These are phyloP conservation scores for Leccinellum luteum DNA, from an alignment of 768 basidiomycete genomes.

Conservation along the genomic window DNA sequence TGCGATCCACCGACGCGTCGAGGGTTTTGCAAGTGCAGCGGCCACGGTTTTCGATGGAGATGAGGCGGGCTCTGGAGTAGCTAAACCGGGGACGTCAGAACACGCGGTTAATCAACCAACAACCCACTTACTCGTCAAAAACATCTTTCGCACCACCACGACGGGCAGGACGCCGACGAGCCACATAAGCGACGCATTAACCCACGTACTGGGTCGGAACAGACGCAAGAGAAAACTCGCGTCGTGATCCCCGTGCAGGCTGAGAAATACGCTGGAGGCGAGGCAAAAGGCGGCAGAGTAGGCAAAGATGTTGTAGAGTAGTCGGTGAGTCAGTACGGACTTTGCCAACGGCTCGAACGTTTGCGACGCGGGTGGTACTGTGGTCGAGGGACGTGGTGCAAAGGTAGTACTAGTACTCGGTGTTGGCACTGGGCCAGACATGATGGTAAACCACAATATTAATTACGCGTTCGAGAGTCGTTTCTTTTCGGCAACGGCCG, in stretches of 20 bases:
- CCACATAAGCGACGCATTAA: conserved; percentile 47
- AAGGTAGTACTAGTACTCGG: conserved; percentile 21
- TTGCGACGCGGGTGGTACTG: conserved; percentile 55
- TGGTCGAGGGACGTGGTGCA: conserved; percentile 46
- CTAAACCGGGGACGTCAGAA: conserved; percentile 28
- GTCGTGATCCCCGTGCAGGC: conserved; percentile 16
- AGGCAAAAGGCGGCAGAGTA: conserved; percentile 50
- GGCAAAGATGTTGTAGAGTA: conserved; percentile 52
- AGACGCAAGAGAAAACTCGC: conserved; percentile 32
- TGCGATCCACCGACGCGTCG: conserved; percentile 43
- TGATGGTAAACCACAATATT: neutral
- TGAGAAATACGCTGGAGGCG: conserved; percentile 36
- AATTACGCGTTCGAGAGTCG: neutral
- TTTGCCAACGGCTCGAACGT: conserved; percentile 67
- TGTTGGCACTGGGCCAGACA: conserved; percentile 5
- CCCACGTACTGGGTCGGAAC: conserved; percentile 43
- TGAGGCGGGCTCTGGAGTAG: conserved; percentile 43
- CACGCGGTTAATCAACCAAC: neutral
- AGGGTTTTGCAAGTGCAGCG: conserved; percentile 44
- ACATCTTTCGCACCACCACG: conserved; percentile 54
- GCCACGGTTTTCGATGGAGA: conserved; percentile 53
- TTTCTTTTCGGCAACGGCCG: neutral
- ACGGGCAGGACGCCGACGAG: conserved; percentile 52
- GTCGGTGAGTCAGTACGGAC: conserved; percentile 56
- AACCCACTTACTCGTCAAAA: conserved; percentile 53